Percentiles rank a stretch among this genome's conserved stretches.
phyloP scores from a whole-genome alignment of 106 monocot species.

The Gastrodia elata region DNA sequence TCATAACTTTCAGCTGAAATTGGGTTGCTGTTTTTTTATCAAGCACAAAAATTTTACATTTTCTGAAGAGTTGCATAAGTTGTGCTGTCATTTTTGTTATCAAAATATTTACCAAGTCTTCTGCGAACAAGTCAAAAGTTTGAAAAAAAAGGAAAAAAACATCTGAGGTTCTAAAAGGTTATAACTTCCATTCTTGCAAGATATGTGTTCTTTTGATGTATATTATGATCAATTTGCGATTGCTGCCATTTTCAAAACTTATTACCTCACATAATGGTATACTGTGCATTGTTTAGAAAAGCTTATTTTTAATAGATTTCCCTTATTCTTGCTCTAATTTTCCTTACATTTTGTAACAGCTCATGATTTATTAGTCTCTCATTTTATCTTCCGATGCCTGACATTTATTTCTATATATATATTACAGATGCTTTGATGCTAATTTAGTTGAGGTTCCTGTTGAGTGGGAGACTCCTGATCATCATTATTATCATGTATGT shows the following conservation, averaged over 20 bases:
- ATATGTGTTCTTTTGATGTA: neutral
- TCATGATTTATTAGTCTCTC: neutral
- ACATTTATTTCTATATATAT: neutral
- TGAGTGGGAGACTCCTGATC: slow-evolving; percentile 85
- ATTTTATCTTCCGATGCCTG: neutral
- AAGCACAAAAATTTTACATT: too few relatives aligned
- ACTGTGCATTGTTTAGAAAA: neutral
- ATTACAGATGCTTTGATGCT: slow-evolving; percentile 71
- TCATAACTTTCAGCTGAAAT: too few relatives aligned
- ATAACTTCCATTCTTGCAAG: neutral
- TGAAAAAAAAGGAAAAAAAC: too few relatives aligned
- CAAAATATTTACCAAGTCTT: too few relatives aligned
- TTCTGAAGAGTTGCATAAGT: too few relatives aligned
- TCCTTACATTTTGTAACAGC: too few relatives aligned
- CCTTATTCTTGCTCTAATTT: too few relatives aligned
- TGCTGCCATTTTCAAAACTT: neutral
- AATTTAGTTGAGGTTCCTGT: slow-evolving; percentile 79
- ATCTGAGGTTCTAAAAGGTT: neutral
- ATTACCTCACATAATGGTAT: neutral
- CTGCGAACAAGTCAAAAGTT: too few relatives aligned
- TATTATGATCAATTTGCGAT: neutral
- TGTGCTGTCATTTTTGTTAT: too few relatives aligned
- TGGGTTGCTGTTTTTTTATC: too few relatives aligned
- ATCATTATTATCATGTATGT: slow-evolving; percentile 89
- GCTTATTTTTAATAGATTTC: neutral